Conservation (phyloP, 2,329 filamentous ascomycete genomes). For the Botrytis deweyae region DNA sequence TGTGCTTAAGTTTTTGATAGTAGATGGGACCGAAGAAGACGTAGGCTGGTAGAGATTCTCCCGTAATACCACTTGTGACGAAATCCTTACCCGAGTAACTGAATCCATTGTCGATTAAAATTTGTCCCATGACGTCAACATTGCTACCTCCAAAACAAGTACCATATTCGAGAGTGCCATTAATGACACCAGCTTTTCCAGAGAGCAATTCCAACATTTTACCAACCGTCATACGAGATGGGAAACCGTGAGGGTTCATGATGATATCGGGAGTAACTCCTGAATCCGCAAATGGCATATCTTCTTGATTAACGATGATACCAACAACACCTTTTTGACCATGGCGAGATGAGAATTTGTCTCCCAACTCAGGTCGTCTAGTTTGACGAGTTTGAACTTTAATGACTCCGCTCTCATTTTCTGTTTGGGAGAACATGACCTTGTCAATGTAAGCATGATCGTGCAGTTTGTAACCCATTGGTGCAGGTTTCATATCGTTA, state of each 20-base stretch:
- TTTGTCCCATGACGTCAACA: constrained; percentile 84
- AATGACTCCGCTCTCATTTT: constrained; percentile 80
- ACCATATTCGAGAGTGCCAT: constrained; percentile 84
- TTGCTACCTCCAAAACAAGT: constrained; percentile 82
- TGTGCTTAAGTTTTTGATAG: constrained; percentile 99
- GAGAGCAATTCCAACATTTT: constrained; percentile 95
- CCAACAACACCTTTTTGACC: constrained; percentile 98
- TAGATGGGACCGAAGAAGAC: constrained; percentile 99
- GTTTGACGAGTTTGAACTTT: constrained; percentile 98
- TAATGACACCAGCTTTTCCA: constrained; percentile 87
- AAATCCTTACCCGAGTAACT: constrained; percentile 97
- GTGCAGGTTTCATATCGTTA: constrained; percentile 63
- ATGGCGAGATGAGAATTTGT: constrained; percentile 98
- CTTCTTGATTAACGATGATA: constrained; percentile 93
- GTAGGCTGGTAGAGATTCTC: constrained; percentile 89
- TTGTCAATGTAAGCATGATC: constrained; percentile 93
- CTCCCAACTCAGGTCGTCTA: constrained; percentile 86
- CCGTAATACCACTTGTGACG: constrained; percentile 91
- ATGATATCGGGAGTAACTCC: constrained; percentile 97
- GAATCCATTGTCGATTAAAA: constrained; percentile 85
- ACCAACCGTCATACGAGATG: constrained; percentile 98
- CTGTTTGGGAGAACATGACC: constrained; percentile 87
- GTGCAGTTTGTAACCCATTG: constrained; percentile 76
- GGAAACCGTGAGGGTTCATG: constrained; percentile 99
- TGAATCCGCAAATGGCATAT: constrained; percentile 91